These are phyloP conservation scores for Scleroderma bovista DNA, from an alignment of 768 basidiomycete genomes.

Conservation along the genomic window DNA sequence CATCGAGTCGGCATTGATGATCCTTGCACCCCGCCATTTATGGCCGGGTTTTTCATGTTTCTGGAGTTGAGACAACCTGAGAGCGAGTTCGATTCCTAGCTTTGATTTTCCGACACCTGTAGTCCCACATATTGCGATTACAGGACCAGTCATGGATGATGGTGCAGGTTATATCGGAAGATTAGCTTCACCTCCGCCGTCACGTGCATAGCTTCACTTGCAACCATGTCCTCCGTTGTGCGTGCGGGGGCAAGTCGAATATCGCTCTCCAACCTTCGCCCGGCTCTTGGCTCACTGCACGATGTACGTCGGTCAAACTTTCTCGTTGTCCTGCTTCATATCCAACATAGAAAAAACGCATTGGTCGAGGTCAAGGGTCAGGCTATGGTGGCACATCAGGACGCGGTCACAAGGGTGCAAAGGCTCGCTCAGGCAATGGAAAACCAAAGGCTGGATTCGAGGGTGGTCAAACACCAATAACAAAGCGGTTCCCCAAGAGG, in stretches of 20 bases:
- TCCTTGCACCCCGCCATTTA: slow-evolving; percentile 56
- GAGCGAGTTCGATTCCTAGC: slow-evolving; percentile 83
- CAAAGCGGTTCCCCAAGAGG: slow-evolving; percentile 85
- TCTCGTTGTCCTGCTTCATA: slow-evolving; percentile 1
- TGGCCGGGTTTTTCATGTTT: not conserved
- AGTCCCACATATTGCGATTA: slow-evolving; percentile 87
- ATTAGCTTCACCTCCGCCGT: not conserved
- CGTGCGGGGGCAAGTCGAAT: slow-evolving; percentile 35
- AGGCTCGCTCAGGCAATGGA: slow-evolving; percentile 84
- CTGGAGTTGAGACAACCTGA: slow-evolving; percentile 39
- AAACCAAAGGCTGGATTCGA: slow-evolving; percentile 83
- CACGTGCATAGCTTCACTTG: not conserved
- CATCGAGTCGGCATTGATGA: slow-evolving; percentile 98
- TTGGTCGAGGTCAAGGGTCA: slow-evolving; percentile 90
- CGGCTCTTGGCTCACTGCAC: slow-evolving; percentile 65
- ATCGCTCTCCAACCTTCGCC: slow-evolving; percentile 67
- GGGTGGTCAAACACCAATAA: slow-evolving; percentile 94
- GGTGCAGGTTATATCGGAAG: too few relatives aligned
- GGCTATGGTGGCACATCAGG: slow-evolving; percentile 90
- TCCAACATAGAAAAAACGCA: slow-evolving; percentile 75
- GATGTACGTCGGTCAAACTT: slow-evolving; percentile 39
- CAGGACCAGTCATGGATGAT: slow-evolving; percentile 1
- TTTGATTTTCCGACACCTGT: slow-evolving; percentile 97
- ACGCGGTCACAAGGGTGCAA: slow-evolving; percentile 93
- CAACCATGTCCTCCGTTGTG: slow-evolving; percentile 32